Evolutionary conservation across 108 stramenopile species (phyloP).

Genomic region (Skeletonema costatum): DNA sequence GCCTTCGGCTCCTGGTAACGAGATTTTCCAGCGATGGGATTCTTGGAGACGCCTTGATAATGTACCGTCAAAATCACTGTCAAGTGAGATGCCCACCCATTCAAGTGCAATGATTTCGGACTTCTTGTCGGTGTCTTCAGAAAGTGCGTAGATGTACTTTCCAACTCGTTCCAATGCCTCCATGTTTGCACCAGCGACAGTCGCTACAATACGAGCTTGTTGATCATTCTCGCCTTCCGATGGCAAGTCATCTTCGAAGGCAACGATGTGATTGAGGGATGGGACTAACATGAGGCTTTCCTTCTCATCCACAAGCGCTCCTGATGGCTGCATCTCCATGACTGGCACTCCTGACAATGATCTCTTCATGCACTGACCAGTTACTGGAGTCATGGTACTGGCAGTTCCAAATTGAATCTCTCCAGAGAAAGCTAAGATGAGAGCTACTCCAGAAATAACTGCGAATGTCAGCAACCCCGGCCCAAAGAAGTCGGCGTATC

Average conservation of each 20-base stretch:
- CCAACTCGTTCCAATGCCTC: slow-evolving; percentile 4
- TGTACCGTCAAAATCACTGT: not conserved
- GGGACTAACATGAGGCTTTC: not conserved
- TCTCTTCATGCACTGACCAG: not conserved
- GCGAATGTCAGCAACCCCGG: not conserved
- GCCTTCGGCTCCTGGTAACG: not conserved
- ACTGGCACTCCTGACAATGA: not conserved
- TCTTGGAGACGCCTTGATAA: not conserved
- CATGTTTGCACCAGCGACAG: not conserved
- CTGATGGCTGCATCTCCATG: not conserved
- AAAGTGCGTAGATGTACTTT: slow-evolving; percentile 5
- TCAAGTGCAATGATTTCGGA: slow-evolving; percentile 13
- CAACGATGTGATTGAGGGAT: not conserved
- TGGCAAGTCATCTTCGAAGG: not conserved
- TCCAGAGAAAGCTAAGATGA: slow-evolving; percentile 3
- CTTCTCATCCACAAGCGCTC: not conserved
- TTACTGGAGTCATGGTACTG: not conserved
- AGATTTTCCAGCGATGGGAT: slow-evolving; percentile 11
- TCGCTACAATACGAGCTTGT: not conserved
- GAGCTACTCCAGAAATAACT: not conserved
- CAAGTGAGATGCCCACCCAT: not conserved
- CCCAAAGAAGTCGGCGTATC: slow-evolving; percentile 17
- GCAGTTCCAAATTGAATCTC: not conserved
- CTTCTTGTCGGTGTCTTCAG: slow-evolving; percentile 1
- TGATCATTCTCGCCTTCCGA: not conserved